Percentiles rank a stretch among this genome's conserved stretches.
These are phyloP conservation scores for Podospora australis DNA, from an alignment of 495 filamentous ascomycete species.

Conservation along the genomic window DNA sequence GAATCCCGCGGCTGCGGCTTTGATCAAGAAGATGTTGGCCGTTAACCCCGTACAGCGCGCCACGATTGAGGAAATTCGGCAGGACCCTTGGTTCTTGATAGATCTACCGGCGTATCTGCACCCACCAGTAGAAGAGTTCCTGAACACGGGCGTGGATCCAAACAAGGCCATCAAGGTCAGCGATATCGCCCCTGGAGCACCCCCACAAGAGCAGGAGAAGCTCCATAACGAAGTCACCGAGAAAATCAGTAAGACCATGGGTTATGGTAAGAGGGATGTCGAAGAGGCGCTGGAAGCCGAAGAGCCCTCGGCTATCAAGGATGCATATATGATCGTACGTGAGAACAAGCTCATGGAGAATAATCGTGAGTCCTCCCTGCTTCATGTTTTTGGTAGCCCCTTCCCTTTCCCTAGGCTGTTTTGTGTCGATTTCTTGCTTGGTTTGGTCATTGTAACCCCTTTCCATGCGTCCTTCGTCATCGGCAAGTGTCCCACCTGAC, in stretches of 20 bases:
- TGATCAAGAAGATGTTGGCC: constrained; percentile 90
- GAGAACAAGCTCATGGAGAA: constrained; percentile 97
- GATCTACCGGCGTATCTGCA: constrained; percentile 79
- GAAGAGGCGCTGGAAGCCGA: constrained; percentile 85
- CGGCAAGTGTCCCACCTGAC: constrained; percentile 8
- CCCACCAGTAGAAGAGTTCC: constrained; percentile 86
- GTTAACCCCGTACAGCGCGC: constrained; percentile 92
- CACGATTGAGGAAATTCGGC: constrained; percentile 85
- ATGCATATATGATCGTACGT: constrained; percentile 94
- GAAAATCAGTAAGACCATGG: constrained; percentile 96
- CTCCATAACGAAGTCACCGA: constrained; percentile 86
- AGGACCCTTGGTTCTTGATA: constrained; percentile 91
- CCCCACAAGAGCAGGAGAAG: constrained; percentile 72
- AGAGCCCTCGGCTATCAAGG: constrained; percentile 95
- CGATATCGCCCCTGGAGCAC: constrained; percentile 69
- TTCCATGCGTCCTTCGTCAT: constrained; percentile 1
- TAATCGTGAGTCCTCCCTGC: constrained; percentile 59
- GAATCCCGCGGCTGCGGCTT: constrained; percentile 69
- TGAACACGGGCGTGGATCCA: constrained; percentile 85
- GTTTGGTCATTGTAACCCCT: background rate
- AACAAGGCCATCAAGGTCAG: constrained; percentile 80
- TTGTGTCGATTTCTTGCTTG: background rate
- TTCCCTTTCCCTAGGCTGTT: background rate
- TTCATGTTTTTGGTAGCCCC: background rate
- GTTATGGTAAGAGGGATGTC: constrained; percentile 90